phyloP scores from a whole-genome alignment of 2,329 filamentous ascomycete species.

The Calonectria pteridis region DNA sequence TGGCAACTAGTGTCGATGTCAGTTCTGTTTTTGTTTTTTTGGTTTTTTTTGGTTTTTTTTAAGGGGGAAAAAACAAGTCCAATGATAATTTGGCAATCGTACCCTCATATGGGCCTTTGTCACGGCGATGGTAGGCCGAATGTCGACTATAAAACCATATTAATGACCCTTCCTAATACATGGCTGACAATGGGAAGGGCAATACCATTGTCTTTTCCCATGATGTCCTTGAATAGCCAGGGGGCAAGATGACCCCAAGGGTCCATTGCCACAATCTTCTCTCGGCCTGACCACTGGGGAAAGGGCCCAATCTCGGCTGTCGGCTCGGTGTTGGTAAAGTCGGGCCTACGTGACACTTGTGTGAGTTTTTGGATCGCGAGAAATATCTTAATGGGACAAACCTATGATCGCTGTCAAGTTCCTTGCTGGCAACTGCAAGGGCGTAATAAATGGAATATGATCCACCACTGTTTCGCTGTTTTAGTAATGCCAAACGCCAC shows the following conservation, averaged over 20 bases:
- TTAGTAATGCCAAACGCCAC: slow-evolving; percentile 17
- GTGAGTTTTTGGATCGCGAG: slow-evolving; percentile 13
- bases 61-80: neutral
- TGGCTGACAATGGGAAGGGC: slow-evolving; percentile 13
- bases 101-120: slow-evolving; percentile 94
- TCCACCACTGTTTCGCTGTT: slow-evolving; percentile 68
- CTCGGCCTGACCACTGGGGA: slow-evolving; percentile 87
- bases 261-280: slow-evolving; percentile 98
- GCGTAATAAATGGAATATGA: slow-evolving; percentile 98
- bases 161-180: neutral
- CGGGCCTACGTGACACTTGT: slow-evolving; percentile 56
- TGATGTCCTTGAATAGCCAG: slow-evolving; percentile 84
- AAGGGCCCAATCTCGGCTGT: slow-evolving; percentile 91
- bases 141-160: slow-evolving; percentile 69
- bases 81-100: neutral
- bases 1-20: slow-evolving; percentile 68
- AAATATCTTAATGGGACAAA: slow-evolving; percentile 44
- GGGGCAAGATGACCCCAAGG: slow-evolving; percentile 90
- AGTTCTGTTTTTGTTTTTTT: slow-evolving; percentile 18
- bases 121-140: slow-evolving; percentile 90
- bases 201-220: slow-evolving; percentile 77
- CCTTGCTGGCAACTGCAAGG: slow-evolving; percentile 90
- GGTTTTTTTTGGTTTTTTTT: slow-evolving; percentile 13
- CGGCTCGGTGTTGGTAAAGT: slow-evolving; percentile 84
- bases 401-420: slow-evolving; percentile 85